A percentile compares a stretch with the other conserved stretches of the same genome.
These are phyloP conservation scores for Pluteus cervinus DNA, from an alignment of 768 basidiomycete genomes.

Conservation along the genomic window DNA sequence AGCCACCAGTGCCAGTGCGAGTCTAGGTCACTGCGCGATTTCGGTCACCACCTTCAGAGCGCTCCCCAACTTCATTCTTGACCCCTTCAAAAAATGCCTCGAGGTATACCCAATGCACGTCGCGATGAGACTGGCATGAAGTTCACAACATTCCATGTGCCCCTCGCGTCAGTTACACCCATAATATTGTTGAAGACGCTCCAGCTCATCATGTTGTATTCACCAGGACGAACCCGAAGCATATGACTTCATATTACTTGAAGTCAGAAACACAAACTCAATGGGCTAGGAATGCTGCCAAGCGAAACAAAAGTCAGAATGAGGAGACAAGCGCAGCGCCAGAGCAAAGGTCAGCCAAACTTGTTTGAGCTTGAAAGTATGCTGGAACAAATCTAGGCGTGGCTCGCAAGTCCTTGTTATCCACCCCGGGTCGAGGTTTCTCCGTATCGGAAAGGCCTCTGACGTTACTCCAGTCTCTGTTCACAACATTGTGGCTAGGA, in stretches of 20 bases:
- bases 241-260: slow-evolving; percentile 70
- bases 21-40: no score
- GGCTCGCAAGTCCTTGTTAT: slow-evolving; percentile 77
- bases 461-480: slow-evolving; percentile 68
- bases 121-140: slow-evolving; percentile 78
- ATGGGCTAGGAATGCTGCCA: slow-evolving; percentile 64
- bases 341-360: slow-evolving; percentile 42
- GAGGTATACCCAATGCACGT: slow-evolving; percentile 76
- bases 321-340: slow-evolving; percentile 31
- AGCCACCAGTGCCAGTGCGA: no score
- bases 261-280: slow-evolving; percentile 70
- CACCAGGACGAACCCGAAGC: slow-evolving; percentile 61
- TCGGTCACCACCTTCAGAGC: no score
- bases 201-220: slow-evolving; percentile 1
- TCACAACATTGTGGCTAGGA: slow-evolving; percentile 71
- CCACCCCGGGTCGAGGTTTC: slow-evolving; percentile 69
- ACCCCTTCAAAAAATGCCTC: slow-evolving; percentile 57
- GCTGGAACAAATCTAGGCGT: slow-evolving; percentile 31
- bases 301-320: slow-evolving; percentile 38
- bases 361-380: slow-evolving; percentile 11
- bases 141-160: slow-evolving; percentile 78
- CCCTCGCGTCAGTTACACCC: slow-evolving; percentile 48
- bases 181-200: neutral
- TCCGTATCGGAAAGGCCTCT: slow-evolving; percentile 72
- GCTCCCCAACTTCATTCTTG: neutral